Conservation (phyloP, 495 filamentous ascomycete species). For the Staphylotrichum longicolle region DNA sequence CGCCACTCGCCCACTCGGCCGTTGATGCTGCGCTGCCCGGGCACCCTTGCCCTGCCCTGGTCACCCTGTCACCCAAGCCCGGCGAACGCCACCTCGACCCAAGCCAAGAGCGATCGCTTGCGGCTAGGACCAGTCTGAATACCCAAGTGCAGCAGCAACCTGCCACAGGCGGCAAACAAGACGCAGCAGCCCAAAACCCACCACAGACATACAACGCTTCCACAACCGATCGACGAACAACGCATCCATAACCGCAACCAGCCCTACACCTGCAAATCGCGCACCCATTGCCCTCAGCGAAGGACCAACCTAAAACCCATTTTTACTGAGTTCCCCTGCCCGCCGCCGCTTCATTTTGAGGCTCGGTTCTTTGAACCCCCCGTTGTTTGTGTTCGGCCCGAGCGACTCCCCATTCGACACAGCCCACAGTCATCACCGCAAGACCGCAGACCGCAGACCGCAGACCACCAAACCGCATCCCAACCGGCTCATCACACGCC, state of each 20-base stretch:
- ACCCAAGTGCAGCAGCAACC: neutral
- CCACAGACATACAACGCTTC: constrained; percentile 8
- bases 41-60: constrained; percentile 2
- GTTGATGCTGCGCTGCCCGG: neutral
- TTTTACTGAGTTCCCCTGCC: neutral
- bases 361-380: neutral
- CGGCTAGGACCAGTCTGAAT: constrained; percentile 9
- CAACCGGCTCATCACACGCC: constrained; percentile 1
- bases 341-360: neutral
- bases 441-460: constrained; percentile 3
- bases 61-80: neutral
- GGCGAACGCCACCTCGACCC: neutral
- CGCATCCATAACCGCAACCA: constrained; percentile 4
- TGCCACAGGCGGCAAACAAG: constrained; percentile 14
- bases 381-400: neutral
- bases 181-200: constrained; percentile 13
- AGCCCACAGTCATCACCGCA: neutral
- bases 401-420: neutral
- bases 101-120: constrained; percentile 1
- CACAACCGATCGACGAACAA: neutral
- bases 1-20: neutral
- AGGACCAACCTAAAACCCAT: neutral
- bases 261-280: constrained; percentile 9
- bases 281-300: neutral
- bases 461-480: neutral